phyloP scores from a whole-genome alignment of 352 stramenopile species.

The Globisporangium polare region DNA sequence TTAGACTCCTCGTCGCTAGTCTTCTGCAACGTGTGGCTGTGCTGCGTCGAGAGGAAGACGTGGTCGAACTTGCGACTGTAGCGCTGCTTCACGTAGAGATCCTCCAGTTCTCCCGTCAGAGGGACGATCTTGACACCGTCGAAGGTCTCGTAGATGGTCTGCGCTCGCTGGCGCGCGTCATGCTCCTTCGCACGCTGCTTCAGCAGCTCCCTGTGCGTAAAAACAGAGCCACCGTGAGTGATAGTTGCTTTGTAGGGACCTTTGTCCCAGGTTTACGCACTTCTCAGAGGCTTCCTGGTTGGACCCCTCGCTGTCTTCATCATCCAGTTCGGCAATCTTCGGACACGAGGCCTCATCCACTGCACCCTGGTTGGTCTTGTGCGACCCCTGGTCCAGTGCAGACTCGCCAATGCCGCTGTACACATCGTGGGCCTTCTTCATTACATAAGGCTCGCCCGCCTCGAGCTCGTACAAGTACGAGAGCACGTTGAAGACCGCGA shows the following conservation, averaged over 20 bases:
- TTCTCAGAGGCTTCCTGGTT: slow-evolving; percentile 15
- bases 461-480: slow-evolving; percentile 91
- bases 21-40: slow-evolving; percentile 47
- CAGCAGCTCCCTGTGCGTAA: slow-evolving; percentile 26
- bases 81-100: slow-evolving; percentile 58
- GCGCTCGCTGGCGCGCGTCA: slow-evolving; percentile 31
- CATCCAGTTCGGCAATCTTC: slow-evolving; percentile 29
- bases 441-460: slow-evolving; percentile 79
- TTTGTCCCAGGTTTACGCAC: slow-evolving; percentile 1
- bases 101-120: slow-evolving; percentile 50
- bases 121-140: slow-evolving; percentile 70
- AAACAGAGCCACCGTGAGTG: too few relatives aligned
- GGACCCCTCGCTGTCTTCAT: slow-evolving; percentile 9
- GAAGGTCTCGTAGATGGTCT: slow-evolving; percentile 48
- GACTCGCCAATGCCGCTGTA: slow-evolving; percentile 81
- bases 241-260: not conserved
- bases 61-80: slow-evolving; percentile 62
- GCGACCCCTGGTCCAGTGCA: slow-evolving; percentile 16
- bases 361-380: slow-evolving; percentile 8
- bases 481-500: slow-evolving; percentile 91
- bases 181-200: slow-evolving; percentile 26
- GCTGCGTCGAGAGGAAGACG: slow-evolving; percentile 62
- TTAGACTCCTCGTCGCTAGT: slow-evolving; percentile 3
- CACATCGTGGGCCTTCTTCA: slow-evolving; percentile 86
- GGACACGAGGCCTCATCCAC: not conserved